Percentiles rank a stretch among this genome's conserved stretches.
Conservation (phyloP, 148 eudicot genomes). For the Rheum nobile region DNA sequence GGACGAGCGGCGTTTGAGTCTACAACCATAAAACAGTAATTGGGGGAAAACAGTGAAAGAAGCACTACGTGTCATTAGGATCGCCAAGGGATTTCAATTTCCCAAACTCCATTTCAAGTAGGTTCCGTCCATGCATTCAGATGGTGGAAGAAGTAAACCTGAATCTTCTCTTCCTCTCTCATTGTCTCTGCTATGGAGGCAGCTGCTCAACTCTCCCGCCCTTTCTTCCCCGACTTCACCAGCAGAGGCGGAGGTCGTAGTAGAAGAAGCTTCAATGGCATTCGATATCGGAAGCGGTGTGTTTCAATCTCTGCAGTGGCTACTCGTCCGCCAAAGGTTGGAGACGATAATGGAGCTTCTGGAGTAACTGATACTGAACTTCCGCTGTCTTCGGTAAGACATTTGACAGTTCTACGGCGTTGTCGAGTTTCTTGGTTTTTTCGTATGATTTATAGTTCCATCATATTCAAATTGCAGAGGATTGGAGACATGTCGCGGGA, state of each 20-base stretch:
- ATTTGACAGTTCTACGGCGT: not conserved
- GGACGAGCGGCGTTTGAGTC: too few species aligned
- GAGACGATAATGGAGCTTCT: slow-evolving; percentile 7
- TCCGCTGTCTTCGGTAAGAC: not conserved
- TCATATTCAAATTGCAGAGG: slow-evolving; percentile 34
- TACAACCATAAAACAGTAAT: too few species aligned
- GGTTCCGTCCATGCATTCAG: not conserved
- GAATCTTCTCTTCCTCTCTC: not conserved
- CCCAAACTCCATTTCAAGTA: not conserved
- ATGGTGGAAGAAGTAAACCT: not conserved
- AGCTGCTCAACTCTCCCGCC: slow-evolving; percentile 1
- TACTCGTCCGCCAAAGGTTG: slow-evolving; percentile 4
- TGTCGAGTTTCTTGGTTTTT: not conserved
- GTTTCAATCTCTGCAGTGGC: not conserved
- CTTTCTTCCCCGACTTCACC: slow-evolving; percentile 7
- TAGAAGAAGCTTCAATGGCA: not conserved
- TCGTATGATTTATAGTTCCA: not conserved
- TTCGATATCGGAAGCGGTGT: not conserved
- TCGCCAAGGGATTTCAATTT: not conserved
- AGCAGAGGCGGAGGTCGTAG: not conserved
- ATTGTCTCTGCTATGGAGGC: not conserved
- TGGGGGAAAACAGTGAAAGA: too few species aligned
- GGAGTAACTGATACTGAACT: not conserved
- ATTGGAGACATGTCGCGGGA: slow-evolving; percentile 80
- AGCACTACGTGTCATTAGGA: not conserved